phyloP scores from a whole-genome alignment of 176 grass and related monocot species.

The Cenchrus purpureus region DNA sequence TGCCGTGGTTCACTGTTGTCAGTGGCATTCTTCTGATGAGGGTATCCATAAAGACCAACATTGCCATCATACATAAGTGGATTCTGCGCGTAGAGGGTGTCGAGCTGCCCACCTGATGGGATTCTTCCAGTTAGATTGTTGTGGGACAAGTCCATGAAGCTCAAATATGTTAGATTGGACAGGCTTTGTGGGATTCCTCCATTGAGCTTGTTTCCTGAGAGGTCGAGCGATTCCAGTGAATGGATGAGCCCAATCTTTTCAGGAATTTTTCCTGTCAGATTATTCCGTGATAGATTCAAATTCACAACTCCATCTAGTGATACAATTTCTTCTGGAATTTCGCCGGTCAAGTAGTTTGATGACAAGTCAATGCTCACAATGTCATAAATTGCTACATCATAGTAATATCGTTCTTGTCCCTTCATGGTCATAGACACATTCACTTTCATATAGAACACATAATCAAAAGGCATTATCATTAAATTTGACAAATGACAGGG shows the following conservation, averaged over 20 bases:
- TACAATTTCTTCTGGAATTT: background rate
- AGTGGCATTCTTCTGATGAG: slow-evolving; percentile 10
- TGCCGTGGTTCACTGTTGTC: background rate
- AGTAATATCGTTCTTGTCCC: background rate
- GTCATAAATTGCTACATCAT: background rate
- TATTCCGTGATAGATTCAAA: background rate
- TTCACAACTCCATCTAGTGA: background rate
- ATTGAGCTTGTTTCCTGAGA: background rate
- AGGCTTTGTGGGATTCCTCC: slow-evolving; percentile 6
- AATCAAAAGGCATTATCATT: too few species aligned
- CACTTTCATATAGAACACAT: too few species aligned
- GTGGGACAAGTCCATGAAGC: background rate
- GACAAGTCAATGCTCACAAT: background rate
- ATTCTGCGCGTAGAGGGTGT: slow-evolving; percentile 11
- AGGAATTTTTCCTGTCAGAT: background rate
- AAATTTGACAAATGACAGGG: too few species aligned
- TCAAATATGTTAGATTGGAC: slow-evolving; percentile 7
- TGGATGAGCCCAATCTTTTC: background rate
- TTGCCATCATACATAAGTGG: slow-evolving; percentile 42
- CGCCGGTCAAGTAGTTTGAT: background rate
- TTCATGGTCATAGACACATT: background rate
- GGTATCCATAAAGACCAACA: slow-evolving; percentile 24
- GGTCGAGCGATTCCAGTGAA: background rate
- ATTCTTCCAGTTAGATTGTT: slow-evolving; percentile 9
- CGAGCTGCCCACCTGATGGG: slow-evolving; percentile 15